Percentiles rank a stretch among this genome's conserved stretches.
Conservation (phyloP, 805 yeast genomes). For the Yarrowia hollandica region DNA sequence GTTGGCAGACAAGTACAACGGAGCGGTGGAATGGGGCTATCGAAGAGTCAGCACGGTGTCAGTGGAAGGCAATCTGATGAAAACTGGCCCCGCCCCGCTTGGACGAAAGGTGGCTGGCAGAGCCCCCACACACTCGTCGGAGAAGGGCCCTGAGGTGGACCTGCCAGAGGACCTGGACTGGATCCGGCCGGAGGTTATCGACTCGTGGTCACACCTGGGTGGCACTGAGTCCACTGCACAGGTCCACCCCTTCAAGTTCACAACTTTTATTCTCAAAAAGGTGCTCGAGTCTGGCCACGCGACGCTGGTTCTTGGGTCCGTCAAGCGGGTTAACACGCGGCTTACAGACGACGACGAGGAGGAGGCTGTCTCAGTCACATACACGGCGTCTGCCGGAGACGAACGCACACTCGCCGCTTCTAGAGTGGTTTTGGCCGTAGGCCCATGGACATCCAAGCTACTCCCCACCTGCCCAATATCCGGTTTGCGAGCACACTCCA, state of each 20-base stretch:
- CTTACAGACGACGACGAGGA: slow-evolving; percentile 44
- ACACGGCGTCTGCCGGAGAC: slow-evolving; percentile 22
- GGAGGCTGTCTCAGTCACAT: slow-evolving; percentile 46
- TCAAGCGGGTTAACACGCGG: slow-evolving; percentile 52
- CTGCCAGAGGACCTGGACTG: slow-evolving; percentile 69
- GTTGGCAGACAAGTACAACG: slow-evolving; percentile 72
- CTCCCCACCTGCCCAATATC: slow-evolving; percentile 92
- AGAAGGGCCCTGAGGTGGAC: slow-evolving; percentile 14
- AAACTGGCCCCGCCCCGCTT: slow-evolving; percentile 30
- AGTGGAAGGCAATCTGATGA: slow-evolving; percentile 72
- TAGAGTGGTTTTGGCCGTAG: slow-evolving; percentile 80
- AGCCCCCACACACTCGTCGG: slow-evolving; percentile 29
- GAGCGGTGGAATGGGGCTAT: slow-evolving; percentile 91
- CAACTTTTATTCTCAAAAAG: slow-evolving; percentile 75
- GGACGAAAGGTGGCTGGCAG: slow-evolving; percentile 31
- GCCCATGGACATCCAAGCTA: slow-evolving; percentile 95
- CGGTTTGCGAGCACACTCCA: slow-evolving; percentile 92
- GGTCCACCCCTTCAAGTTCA: slow-evolving; percentile 92
- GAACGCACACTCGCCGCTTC: slow-evolving; percentile 54
- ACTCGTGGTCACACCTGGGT: slow-evolving; percentile 77
- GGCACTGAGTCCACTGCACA: slow-evolving; percentile 90
- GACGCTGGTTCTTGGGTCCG: slow-evolving; percentile 84
- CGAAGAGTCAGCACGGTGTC: slow-evolving; percentile 83
- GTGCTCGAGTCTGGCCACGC: slow-evolving; percentile 81
- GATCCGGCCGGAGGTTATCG: slow-evolving; percentile 65